Conservation (phyloP, 2,329 filamentous ascomycete genomes). For the Talaromyces sp. region DNA sequence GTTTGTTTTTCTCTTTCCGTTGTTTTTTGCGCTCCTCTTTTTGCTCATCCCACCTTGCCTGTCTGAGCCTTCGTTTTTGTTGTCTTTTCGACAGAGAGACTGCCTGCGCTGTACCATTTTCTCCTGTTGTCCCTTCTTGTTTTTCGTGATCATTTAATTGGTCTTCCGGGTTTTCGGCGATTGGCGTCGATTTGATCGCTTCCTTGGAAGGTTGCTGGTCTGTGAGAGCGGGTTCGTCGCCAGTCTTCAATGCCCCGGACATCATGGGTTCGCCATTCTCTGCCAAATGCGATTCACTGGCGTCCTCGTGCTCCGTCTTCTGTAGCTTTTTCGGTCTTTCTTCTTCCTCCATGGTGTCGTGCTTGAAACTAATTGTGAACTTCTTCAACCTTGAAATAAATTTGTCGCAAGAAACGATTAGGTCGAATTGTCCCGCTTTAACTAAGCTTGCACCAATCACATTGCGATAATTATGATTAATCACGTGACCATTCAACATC, state of each 20-base stretch:
- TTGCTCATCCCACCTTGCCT: slow-evolving; percentile 71
- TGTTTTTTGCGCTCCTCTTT: slow-evolving; percentile 58
- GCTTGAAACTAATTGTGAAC: background rate
- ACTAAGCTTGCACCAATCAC: slow-evolving; percentile 8
- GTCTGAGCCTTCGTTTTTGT: slow-evolving; percentile 71
- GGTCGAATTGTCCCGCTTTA: background rate
- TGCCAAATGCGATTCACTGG: background rate
- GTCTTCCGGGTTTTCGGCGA: background rate
- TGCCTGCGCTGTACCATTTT: slow-evolving; percentile 16
- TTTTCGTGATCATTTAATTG: background rate
- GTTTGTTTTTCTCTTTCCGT: slow-evolving; percentile 54
- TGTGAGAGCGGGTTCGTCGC: slow-evolving; percentile 19
- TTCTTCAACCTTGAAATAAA: background rate
- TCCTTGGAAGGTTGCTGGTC: slow-evolving; percentile 17
- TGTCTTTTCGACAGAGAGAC: slow-evolving; percentile 75
- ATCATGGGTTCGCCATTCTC: slow-evolving; percentile 30
- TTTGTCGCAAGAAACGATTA: background rate
- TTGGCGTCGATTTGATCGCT: slow-evolving; percentile 1
- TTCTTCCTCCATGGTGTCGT: slow-evolving; percentile 51
- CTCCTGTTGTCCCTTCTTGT: slow-evolving; percentile 14
- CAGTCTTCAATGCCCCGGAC: slow-evolving; percentile 27
- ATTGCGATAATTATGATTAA: background rate
- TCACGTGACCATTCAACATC: slow-evolving; percentile 17
- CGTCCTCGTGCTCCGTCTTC: slow-evolving; percentile 46
- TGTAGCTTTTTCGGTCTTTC: slow-evolving; percentile 54